phyloP scores from a whole-genome alignment of 139 green algal species.

The Nannochloris sp. region DNA sequence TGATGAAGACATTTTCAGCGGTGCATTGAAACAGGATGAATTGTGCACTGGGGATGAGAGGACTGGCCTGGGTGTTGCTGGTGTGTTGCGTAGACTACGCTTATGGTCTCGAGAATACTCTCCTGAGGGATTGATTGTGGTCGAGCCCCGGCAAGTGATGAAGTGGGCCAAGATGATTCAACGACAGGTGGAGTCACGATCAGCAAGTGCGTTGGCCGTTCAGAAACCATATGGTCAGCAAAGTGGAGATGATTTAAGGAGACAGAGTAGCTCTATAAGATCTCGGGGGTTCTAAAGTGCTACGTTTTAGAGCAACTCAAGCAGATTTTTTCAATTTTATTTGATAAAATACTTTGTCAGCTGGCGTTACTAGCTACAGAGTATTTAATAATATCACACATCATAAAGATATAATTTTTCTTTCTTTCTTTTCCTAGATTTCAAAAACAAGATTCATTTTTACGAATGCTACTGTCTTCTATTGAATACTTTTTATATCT shows the following conservation, averaged over 20 bases:
- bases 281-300: not conserved
- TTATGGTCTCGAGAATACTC: slow-evolving; percentile 32
- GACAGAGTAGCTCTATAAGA: not conserved
- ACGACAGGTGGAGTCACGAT: slow-evolving; percentile 18
- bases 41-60: slow-evolving; percentile 12
- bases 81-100: slow-evolving; percentile 53
- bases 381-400: not conserved
- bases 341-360: not conserved
- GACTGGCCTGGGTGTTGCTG: slow-evolving; percentile 62
- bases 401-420: not conserved
- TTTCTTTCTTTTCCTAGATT: too few species aligned
- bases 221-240: slow-evolving; percentile 36
- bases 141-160: slow-evolving; percentile 12
- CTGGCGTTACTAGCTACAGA: not conserved
- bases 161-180: slow-evolving; percentile 7
- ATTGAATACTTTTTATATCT: too few species aligned
- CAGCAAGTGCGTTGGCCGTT: slow-evolving; percentile 17
- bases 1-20: too few species aligned
- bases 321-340: not conserved
- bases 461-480: too few species aligned
- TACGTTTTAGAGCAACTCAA: not conserved
- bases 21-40: too few species aligned
- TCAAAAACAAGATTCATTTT: too few species aligned
- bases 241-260: not conserved
- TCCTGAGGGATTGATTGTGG: slow-evolving; percentile 23